Base-by-base conservation (phyloP, 2,329 filamentous ascomycete genomes). In the Botrytis paeoniae region DNA sequence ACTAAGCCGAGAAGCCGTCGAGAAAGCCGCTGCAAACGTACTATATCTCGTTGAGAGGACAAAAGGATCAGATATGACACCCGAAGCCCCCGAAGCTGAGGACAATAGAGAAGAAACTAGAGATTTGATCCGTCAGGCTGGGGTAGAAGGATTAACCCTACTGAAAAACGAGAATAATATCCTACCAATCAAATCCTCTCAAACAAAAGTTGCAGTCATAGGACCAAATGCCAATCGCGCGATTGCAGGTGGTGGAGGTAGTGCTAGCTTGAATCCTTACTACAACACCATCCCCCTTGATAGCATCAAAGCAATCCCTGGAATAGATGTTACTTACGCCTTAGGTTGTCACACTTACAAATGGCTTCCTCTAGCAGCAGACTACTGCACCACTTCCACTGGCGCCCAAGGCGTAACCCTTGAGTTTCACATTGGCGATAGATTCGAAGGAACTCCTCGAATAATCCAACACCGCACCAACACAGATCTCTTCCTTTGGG, bases 401-500 rank as follows among this genome's bases (percentile, higher is more conserved):
- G 89, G 89, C 10, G 85, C 89, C 75, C 86, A 85, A 3, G 90
- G 90, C 0, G 88, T 92, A 14, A 86, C 83, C 25, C 85, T 92
- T 22, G 89, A 92, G 71, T 92, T 90, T 84, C 91, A 86, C 78
- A 84, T 85, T 22, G 89, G 89, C 8, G 89, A 92, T 75, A 85
- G 86, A 73, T 91, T 92, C 75, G 81, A 88, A 73, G 89, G 89
- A 2, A 80, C 83, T 35, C 87, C 89, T 16, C 83, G 85, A 0
- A 84, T 89, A 25, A 83, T 87, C 3, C 89, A 92, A 78, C 85
- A 85, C 69, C 86, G 90, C 75, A 85, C 83, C 12, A 91, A 90
- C 78, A 91, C 89, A 0, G 89, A 92, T 78, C 85, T 92, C 1
- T 92, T 91, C 83, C 84, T 92, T 3, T 92, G 90, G 89, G 90